These are phyloP conservation scores for Dioscorea alata DNA, from an alignment of 106 monocot genomes.

Conservation along the genomic window DNA sequence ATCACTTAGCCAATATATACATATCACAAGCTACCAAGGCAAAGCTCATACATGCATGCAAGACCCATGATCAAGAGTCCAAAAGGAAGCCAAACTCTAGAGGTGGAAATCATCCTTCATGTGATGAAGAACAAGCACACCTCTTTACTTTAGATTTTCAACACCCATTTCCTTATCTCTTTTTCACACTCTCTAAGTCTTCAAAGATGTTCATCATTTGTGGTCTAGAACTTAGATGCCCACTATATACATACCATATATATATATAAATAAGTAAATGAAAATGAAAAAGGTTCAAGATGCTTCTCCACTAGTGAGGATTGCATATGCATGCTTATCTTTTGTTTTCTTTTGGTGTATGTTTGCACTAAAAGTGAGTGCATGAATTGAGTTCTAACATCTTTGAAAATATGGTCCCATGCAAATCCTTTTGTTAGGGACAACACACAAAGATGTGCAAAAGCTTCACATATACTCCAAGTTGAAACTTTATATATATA, in stretches of 20 bases:
- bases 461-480: too few relatives aligned
- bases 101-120: constrained; percentile 5
- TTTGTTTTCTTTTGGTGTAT: too few relatives aligned
- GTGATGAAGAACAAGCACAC: not conserved
- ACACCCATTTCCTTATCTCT: constrained; percentile 14
- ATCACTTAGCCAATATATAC: not conserved
- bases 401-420: too few relatives aligned
- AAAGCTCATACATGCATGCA: not conserved
- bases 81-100: not conserved
- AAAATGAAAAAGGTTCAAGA: too few relatives aligned
- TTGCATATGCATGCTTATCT: too few relatives aligned
- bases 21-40: not conserved
- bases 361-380: too few relatives aligned
- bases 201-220: not conserved
- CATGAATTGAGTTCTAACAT: too few relatives aligned
- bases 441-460: too few relatives aligned
- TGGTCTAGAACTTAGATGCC: not conserved
- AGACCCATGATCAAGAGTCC: not conserved
- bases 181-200: not conserved
- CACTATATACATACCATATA: constrained; percentile 1
- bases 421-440: too few relatives aligned
- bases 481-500: too few relatives aligned
- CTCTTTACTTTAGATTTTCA: not conserved
- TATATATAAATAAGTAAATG: not conserved
- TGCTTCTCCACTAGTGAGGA: too few relatives aligned